These are phyloP conservation scores for Dactylellina parvicollis DNA, from an alignment of 2,329 filamentous ascomycete genomes.

Conservation along the genomic window DNA sequence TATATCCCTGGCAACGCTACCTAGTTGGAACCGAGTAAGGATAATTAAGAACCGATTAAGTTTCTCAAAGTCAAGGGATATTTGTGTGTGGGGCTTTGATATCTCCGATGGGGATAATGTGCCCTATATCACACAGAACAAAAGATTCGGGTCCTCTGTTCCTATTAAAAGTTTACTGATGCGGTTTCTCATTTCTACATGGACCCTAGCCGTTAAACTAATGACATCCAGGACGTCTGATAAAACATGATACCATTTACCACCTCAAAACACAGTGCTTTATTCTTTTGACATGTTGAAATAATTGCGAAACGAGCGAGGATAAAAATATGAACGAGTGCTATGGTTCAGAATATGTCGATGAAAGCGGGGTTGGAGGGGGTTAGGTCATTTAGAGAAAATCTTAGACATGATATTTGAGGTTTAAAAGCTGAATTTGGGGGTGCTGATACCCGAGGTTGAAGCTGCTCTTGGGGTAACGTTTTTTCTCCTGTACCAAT, in stretches of 20 bases:
- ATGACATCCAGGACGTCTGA: neutral
- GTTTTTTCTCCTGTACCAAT: slow-evolving; percentile 89
- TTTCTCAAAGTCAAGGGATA: too few species aligned
- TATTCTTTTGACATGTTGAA: slow-evolving; percentile 11
- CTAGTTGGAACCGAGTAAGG: too few species aligned
- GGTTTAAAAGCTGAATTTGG: slow-evolving; percentile 45
- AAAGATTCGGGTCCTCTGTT: neutral
- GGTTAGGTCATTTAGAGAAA: slow-evolving; percentile 14
- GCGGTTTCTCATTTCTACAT: slow-evolving; percentile 8
- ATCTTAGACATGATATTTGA: neutral
- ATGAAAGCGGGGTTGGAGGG: neutral
- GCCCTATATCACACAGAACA: neutral
- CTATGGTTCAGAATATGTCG: slow-evolving; percentile 3
- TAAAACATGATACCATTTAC: slow-evolving; percentile 1
- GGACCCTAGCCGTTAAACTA: neutral
- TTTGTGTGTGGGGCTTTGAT: too few species aligned
- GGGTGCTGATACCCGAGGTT: slow-evolving; percentile 49
- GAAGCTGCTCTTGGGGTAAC: slow-evolving; percentile 78
- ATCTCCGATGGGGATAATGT: neutral
- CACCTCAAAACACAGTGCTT: slow-evolving; percentile 3
- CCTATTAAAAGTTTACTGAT: neutral
- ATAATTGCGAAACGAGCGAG: neutral
- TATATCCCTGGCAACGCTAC: too few species aligned
- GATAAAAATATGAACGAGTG: slow-evolving; percentile 5
- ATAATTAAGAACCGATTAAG: too few species aligned